These are phyloP conservation scores for Leucoagaricus sp. DNA, from an alignment of 1,284 basidiomycete species.

Conservation along the genomic window DNA sequence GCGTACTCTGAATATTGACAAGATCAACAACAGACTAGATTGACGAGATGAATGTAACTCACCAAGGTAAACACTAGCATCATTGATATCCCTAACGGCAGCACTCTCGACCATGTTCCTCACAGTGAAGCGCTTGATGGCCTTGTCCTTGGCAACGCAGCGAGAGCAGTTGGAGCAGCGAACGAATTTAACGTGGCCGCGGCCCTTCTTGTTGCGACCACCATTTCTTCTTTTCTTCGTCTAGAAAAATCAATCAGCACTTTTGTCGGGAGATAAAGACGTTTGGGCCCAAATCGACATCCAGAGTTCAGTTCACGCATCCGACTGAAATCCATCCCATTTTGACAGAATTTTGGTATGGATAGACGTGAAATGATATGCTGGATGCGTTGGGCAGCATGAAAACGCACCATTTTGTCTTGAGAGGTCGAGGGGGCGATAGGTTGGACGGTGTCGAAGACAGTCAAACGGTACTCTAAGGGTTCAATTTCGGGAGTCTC, in stretches of 20 bases:
- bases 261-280: conserved; percentile 17
- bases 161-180: conserved; percentile 99
- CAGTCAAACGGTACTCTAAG: conserved; percentile 17
- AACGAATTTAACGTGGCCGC: conserved; percentile 92
- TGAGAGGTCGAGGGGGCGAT: conserved; percentile 37
- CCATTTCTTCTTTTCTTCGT: conserved; percentile 99
- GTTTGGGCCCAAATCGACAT: conserved; percentile 31
- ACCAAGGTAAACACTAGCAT: conserved; percentile 95
- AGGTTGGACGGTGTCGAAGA: conserved; percentile 33
- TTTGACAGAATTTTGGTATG: conserved; percentile 19
- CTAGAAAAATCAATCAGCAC: conserved; percentile 48
- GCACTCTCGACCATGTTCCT: conserved; percentile 99
- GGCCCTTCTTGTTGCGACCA: conserved; percentile 98
- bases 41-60: conserved; percentile 31
- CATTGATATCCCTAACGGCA: conserved; percentile 96
- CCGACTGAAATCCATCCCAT: conserved; percentile 30
- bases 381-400: conserved; percentile 17
- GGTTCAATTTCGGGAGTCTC: conserved; percentile 24
- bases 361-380: conserved; percentile 11
- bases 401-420: conserved; percentile 43
- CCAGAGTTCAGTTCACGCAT: conserved; percentile 33
- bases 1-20: conserved; percentile 75
- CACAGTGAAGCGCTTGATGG: conserved; percentile 99
- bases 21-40: background rate
- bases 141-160: conserved; percentile 96